These are phyloP conservation scores for Acacia melanoxylon DNA, from an alignment of 306 rosid genomes.

Conservation along the genomic window DNA sequence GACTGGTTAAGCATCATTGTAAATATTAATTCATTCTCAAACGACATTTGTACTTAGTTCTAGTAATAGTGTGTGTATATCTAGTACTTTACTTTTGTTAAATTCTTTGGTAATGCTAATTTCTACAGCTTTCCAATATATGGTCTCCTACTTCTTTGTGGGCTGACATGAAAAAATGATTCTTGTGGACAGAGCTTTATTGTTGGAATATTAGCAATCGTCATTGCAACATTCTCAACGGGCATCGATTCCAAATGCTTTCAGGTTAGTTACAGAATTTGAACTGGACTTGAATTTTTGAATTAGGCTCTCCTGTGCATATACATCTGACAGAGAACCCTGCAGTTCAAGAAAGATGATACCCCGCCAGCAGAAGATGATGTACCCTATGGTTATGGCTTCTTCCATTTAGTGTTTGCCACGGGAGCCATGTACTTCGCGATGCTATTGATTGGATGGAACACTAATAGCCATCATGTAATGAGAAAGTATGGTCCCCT, in stretches of 20 bases:
- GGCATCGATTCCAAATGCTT: slow-evolving; percentile 95
- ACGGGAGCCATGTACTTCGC: slow-evolving; percentile 99
- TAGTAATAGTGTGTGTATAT: neutral
- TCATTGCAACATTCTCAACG: slow-evolving; percentile 90
- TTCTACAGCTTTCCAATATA: slow-evolving; percentile 8
- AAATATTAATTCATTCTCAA: slow-evolving; percentile 28
- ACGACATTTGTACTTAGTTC: slow-evolving; percentile 15
- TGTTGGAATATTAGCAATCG: slow-evolving; percentile 79
- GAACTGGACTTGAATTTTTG: slow-evolving; percentile 18
- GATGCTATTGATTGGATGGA: slow-evolving; percentile 97
- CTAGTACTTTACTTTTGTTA: neutral
- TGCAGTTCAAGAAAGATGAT: slow-evolving; percentile 76
- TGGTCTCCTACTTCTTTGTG: slow-evolving; percentile 3
- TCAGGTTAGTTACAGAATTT: slow-evolving; percentile 63
- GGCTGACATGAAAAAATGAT: slow-evolving; percentile 18
- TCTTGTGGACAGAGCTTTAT: slow-evolving; percentile 83
- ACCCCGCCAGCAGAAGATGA: slow-evolving; percentile 67
- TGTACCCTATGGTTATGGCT: slow-evolving; percentile 96
- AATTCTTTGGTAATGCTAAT: slow-evolving; percentile 2
- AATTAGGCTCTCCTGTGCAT: slow-evolving; percentile 25
- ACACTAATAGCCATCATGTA: slow-evolving; percentile 55
- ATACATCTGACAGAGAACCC: slow-evolving; percentile 35
- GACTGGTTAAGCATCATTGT: slow-evolving; percentile 97
- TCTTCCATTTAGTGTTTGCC: slow-evolving; percentile 97
- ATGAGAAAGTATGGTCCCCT: slow-evolving; percentile 65